Evolutionary conservation across 1,284 basidiomycete genomes (phyloP).

Genomic region (Cryptococcus hybrid): DNA sequence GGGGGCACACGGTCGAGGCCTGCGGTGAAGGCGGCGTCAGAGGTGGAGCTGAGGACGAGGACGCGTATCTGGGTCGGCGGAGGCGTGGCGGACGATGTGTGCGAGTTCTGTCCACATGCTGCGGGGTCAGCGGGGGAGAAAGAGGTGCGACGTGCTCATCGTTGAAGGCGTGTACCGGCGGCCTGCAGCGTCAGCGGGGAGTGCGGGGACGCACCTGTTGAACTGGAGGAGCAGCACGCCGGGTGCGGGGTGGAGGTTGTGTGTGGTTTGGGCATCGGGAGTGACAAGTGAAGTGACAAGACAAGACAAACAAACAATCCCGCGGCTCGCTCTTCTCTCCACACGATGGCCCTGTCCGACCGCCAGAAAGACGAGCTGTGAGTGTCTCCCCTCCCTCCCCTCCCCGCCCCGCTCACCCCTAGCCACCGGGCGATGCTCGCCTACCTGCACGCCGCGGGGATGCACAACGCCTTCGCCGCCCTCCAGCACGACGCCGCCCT

Average conservation of each 20-base stretch:
- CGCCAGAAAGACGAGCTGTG: conserved; percentile 81
- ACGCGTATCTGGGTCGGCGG: conserved; percentile 53
- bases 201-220: conserved; percentile 37
- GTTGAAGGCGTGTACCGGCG: conserved; percentile 73
- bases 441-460: conserved; percentile 69
- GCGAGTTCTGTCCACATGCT: conserved; percentile 74
- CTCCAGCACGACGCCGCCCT: conserved; percentile 60
- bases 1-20: conserved; percentile 65
- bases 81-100: conserved; percentile 60
- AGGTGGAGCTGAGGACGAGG: not conserved
- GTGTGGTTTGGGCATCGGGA: conserved; percentile 31
- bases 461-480: conserved; percentile 62
- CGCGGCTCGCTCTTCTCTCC: not conserved
- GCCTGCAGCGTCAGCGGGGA: conserved; percentile 1
- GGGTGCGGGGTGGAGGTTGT: conserved; percentile 10
- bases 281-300: not conserved
- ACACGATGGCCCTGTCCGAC: conserved; percentile 60
- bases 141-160: conserved; percentile 54
- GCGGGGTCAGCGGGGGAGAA: not conserved
- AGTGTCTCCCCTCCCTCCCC: conserved; percentile 32
- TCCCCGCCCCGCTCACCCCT: not conserved
- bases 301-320: not conserved
- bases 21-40: conserved; percentile 64
- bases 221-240: conserved; percentile 48
- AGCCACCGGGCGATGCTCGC: conserved; percentile 84